These are phyloP conservation scores for Erysiphe neolycopersici DNA, from an alignment of 2,329 filamentous ascomycete species.

Conservation along the genomic window DNA sequence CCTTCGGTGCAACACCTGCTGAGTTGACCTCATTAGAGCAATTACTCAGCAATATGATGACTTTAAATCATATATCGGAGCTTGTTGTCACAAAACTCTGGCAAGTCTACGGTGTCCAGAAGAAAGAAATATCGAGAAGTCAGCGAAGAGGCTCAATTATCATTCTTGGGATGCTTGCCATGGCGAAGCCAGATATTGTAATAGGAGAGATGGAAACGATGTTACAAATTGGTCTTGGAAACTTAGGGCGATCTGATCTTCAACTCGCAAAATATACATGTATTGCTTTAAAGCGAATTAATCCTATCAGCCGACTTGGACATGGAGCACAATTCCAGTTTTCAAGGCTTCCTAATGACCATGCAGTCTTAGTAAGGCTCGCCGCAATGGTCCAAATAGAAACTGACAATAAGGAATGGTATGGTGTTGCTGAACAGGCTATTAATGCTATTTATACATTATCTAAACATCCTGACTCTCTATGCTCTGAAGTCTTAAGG, in stretches of 20 bases:
- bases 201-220: slow-evolving; percentile 89
- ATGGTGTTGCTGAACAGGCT: slow-evolving; percentile 83
- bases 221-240: slow-evolving; percentile 65
- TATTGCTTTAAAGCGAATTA: slow-evolving; percentile 74
- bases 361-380: slow-evolving; percentile 58
- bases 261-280: slow-evolving; percentile 88
- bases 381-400: slow-evolving; percentile 65
- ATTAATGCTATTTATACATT: slow-evolving; percentile 86
- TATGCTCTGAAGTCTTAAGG: slow-evolving; percentile 75
- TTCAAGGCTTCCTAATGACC: slow-evolving; percentile 68
- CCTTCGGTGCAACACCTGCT: slow-evolving; percentile 80
- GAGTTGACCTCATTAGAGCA: slow-evolving; percentile 92
- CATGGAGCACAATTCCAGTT: slow-evolving; percentile 44
- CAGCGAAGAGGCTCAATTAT: slow-evolving; percentile 88
- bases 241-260: slow-evolving; percentile 55
- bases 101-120: slow-evolving; percentile 92
- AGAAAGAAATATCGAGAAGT: slow-evolving; percentile 70
- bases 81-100: slow-evolving; percentile 76
- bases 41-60: slow-evolving; percentile 92
- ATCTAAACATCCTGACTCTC: slow-evolving; percentile 74
- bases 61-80: slow-evolving; percentile 61
- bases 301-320: slow-evolving; percentile 52
- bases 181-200: slow-evolving; percentile 77
- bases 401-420: slow-evolving; percentile 87
- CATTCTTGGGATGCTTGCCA: slow-evolving; percentile 83